Percentiles rank a stretch among this genome's conserved stretches.
phyloP scores from a whole-genome alignment of 768 basidiomycete species.

The Coprinellus aureogranulatus region DNA sequence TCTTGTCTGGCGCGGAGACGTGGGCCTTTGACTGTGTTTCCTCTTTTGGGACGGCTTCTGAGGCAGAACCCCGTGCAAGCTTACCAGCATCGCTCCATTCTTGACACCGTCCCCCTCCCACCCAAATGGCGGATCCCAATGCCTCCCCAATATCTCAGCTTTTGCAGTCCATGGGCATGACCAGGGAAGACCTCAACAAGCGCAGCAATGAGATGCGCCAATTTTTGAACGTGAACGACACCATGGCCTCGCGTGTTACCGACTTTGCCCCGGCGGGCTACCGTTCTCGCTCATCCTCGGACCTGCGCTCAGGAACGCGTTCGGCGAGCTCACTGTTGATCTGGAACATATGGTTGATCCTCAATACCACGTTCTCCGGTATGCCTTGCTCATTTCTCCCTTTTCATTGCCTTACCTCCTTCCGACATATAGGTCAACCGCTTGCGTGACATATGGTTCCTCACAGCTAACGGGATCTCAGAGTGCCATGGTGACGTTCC shows the following conservation, averaged over 20 bases:
- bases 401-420: too few species aligned
- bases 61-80: constrained; percentile 11
- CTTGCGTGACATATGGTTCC: too few species aligned
- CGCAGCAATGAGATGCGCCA: constrained; percentile 80
- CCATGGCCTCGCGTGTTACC: constrained; percentile 44
- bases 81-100: constrained; percentile 11
- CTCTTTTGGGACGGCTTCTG: constrained; percentile 8
- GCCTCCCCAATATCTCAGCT: constrained; percentile 73
- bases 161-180: constrained; percentile 68
- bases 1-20: not conserved
- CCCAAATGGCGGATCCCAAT: constrained; percentile 39
- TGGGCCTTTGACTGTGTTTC: constrained; percentile 6
- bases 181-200: constrained; percentile 69
- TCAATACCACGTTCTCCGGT: constrained; percentile 11
- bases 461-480: too few species aligned
- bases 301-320: constrained; percentile 33
- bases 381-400: too few species aligned
- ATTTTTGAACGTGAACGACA: constrained; percentile 60
- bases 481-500: constrained; percentile 6
- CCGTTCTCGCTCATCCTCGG: constrained; percentile 33
- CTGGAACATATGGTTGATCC: constrained; percentile 12
- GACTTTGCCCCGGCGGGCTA: constrained; percentile 30
- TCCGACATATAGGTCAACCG: too few species aligned
- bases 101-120: constrained; percentile 9
- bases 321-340: constrained; percentile 24